Base-by-base conservation (phyloP, 2,329 filamentous ascomycete genomes). In the Fusarium temperatum region DNA sequence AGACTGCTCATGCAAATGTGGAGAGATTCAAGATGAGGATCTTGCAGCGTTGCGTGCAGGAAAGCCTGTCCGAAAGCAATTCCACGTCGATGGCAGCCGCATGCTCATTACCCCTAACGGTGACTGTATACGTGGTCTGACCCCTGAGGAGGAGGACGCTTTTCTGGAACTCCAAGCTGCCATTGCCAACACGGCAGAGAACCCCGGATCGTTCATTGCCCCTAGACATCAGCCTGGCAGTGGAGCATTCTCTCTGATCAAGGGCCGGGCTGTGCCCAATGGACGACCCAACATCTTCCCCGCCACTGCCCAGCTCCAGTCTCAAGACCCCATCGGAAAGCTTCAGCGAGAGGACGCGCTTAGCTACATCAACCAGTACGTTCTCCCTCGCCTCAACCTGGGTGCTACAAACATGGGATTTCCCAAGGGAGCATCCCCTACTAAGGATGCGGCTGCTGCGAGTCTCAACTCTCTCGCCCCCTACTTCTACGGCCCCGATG, bases 81-180 rank as follows among this genome's bases (percentile, higher is more conserved):
- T 83, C 55, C 82, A 83, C 56, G 84, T 90, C 5, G 90, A 92
- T 70, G 90, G 90, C 63, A 87, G 88, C 80, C 88, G 92, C 32
- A 90, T 93, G 72, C 87, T 95, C 74, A 89, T 95, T 59, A 95
- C 93, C 0, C 92, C 93, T 1, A 91, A 92, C 70, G 93, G 93
- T 17, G 91, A 94, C 71, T 93, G 92, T 79, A 86, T 96, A n/a
- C 90, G 92, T 73, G 92, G 93, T 66, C 83, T 96, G 61, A 90
- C 87, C 3, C 83, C 87, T 8, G 89, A 92, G 47, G 91, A 95
- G 71, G 93, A 95, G 78, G 86, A 91, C 39, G 87, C 88, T 9
- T 95, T 93, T 74, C 84, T 96, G 17, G 86, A 89, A 57, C 86
- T 96, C 10, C 94, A 96, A 80, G 84, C 86, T 54, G 83, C 83